Percentiles rank a stretch among this genome's conserved stretches.
These are phyloP conservation scores for Citrus hindsii DNA, from an alignment of 345 rosid genomes.

Conservation along the genomic window DNA sequence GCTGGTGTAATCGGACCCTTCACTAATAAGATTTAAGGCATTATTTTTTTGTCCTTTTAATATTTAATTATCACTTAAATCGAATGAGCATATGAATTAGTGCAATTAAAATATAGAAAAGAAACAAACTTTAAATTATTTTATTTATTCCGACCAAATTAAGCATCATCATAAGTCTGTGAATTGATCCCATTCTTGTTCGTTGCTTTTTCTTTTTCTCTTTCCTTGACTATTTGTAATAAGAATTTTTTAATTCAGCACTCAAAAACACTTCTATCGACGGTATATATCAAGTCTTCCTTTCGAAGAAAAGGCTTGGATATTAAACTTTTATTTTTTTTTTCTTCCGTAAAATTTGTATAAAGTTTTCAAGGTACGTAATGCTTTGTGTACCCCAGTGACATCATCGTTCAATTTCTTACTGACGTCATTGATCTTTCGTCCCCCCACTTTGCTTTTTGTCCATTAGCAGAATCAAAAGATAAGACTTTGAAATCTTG, in stretches of 20 bases:
- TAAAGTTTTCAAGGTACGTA: background rate
- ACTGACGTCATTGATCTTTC: background rate
- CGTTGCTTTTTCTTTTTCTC: background rate
- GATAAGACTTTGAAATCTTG: background rate
- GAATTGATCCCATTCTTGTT: background rate
- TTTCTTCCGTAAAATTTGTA: no score
- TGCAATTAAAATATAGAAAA: no score
- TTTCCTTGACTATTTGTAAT: no score
- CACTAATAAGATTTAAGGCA: no score
- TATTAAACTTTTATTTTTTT: no score
- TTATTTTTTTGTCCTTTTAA: no score
- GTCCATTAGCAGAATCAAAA: background rate
- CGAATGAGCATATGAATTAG: background rate
- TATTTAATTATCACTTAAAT: no score
- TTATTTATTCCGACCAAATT: no score
- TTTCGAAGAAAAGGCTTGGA: no score
- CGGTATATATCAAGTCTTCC: no score
- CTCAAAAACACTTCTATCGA: background rate
- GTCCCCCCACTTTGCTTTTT: background rate
- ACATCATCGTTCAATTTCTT: background rate
- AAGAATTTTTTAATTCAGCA: background rate
- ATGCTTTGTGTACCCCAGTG: background rate
- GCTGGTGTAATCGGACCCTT: rapidly evolving
- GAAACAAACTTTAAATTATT: background rate
- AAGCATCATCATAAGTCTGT: background rate